Evolutionary conservation across 257 asterid genomes (phyloP), one percentile per base, ranked within the genome.

Genomic region (Vinca minor): DNA sequence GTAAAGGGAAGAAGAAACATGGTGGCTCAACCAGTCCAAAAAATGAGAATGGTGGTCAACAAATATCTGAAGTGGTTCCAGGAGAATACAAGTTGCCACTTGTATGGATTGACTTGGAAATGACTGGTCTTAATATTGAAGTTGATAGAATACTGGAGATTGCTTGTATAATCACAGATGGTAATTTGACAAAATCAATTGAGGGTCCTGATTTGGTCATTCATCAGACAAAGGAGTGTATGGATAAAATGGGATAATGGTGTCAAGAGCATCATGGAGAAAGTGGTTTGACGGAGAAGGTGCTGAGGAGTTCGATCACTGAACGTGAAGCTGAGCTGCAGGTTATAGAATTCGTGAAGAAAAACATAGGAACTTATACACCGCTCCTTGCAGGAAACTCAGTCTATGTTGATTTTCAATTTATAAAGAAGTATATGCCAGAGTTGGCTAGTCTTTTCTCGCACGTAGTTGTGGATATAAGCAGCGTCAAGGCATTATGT

Each of bases 201-300:
- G 97, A 89, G 95, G 97, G 97, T 44, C 98, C 98, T 61, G 92
- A 89, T 79, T 76, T 92, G 79, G 85, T 92, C 75, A 92, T 92
- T 69, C 85, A 83, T 77, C 98, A 89, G 81, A 41, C 83, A 31
- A 81, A 78, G 74, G 96, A 89, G 76, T 87, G 95, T 60, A 78
- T 92, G 68, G 94, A 87, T 73, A 76, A 76, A 67, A 92, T 92
- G 98, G 97, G 97, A 62, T 84, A 87, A 71, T 92, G 98, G 98
- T 92, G 98, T 78, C 96, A 85, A 77, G 80, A 81, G 65, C 98
- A 92, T 80, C 98, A 89, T 76, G 70, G 69, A 55, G 85, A 79
- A 59, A 92, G 97, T 81, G 97, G 98, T 74, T 82, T 92, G 89
- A 89, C 88, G 0, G 85, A 84, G 74, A 87, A 54, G 85, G 98